A percentile compares a stretch with the other conserved stretches of the same genome.
phyloP scores from a whole-genome alignment of 1,139 yeast species.

The Pichia cactophila region DNA sequence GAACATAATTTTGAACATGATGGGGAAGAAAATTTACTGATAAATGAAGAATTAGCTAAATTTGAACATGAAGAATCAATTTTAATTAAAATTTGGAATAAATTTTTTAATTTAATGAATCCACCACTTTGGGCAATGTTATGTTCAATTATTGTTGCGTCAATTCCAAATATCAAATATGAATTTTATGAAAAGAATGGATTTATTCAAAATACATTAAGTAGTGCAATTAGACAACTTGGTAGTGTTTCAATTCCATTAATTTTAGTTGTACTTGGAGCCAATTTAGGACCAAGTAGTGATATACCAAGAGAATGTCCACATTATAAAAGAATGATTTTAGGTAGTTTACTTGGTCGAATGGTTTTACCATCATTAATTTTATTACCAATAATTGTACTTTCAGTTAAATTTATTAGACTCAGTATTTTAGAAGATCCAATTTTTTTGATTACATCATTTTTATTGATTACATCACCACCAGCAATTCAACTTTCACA shows the following conservation, averaged over 20 bases:
- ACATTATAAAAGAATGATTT: conserved; percentile 49
- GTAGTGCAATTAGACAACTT: conserved; percentile 68
- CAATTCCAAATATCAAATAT: conserved; percentile 60
- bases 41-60: conserved; percentile 1
- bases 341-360: conserved; percentile 63
- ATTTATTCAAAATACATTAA: conserved; percentile 69
- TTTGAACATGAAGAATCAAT: neutral
- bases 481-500: conserved; percentile 83
- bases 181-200: conserved; percentile 58
- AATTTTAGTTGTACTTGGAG: conserved; percentile 65
- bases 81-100: conserved; percentile 2
- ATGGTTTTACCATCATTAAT: conserved; percentile 70
- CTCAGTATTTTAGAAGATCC: conserved; percentile 78
- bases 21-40: neutral
- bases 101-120: conserved; percentile 47
- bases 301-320: conserved; percentile 61
- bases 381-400: conserved; percentile 60
- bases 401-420: conserved; percentile 55
- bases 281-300: conserved; percentile 61
- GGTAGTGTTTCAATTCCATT: conserved; percentile 89
- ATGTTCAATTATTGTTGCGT: conserved; percentile 73
- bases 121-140: conserved; percentile 95
- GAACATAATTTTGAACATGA: too few relatives aligned
- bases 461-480: conserved; percentile 68
- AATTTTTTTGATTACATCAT: conserved; percentile 68